phyloP scores from a whole-genome alignment of 257 asterid species.

The Nicotiana sylvestris region DNA sequence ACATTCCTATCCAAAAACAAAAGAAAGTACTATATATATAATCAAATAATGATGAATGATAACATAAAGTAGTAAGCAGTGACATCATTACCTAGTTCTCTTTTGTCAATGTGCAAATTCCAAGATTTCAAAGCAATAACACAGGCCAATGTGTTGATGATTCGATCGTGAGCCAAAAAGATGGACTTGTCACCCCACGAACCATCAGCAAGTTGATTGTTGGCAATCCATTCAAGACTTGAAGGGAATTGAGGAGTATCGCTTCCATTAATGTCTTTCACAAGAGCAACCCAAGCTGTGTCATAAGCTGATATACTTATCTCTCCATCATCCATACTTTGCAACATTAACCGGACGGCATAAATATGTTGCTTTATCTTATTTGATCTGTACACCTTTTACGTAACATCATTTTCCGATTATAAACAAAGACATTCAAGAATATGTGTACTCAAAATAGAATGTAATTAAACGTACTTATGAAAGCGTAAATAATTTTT shows the following conservation, averaged over 20 bases:
- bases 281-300: slow-evolving; percentile 93
- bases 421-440: not conserved
- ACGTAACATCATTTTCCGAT: not conserved
- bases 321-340: slow-evolving; percentile 73
- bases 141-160: slow-evolving; percentile 75
- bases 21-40: too few species aligned
- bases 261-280: slow-evolving; percentile 40
- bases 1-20: slow-evolving; percentile 36
- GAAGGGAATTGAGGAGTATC: slow-evolving; percentile 63
- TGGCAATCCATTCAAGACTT: slow-evolving; percentile 65
- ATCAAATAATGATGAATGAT: not conserved
- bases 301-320: slow-evolving; percentile 73
- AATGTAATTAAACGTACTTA: too few species aligned
- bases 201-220: slow-evolving; percentile 64
- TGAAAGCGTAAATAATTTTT: too few species aligned
- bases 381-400: slow-evolving; percentile 17
- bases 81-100: slow-evolving; percentile 36
- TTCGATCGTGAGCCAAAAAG: slow-evolving; percentile 59
- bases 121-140: slow-evolving; percentile 64
- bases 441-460: not conserved
- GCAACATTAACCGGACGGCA: slow-evolving; percentile 32
- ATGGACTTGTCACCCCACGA: slow-evolving; percentile 70
- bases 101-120: slow-evolving; percentile 48
- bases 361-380: slow-evolving; percentile 28
- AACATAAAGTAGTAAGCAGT: too few species aligned